These are phyloP conservation scores for Tulasnella sp. DNA, from an alignment of 768 basidiomycete species.

Conservation along the genomic window DNA sequence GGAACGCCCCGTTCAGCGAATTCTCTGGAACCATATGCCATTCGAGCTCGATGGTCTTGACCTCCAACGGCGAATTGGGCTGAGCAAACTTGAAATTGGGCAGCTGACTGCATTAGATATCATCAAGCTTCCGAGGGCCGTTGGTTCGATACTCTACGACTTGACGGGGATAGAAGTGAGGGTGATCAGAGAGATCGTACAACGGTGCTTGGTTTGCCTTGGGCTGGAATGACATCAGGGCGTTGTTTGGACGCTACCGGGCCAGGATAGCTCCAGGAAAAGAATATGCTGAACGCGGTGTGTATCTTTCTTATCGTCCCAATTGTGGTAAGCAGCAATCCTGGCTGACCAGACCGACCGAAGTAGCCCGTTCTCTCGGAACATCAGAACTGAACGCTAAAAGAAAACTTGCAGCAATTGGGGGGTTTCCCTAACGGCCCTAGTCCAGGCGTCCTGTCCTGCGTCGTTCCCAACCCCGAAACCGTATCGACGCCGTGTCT, in stretches of 20 bases:
- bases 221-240: constrained; percentile 69
- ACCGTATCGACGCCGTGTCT: constrained; percentile 34
- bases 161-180: constrained; percentile 54
- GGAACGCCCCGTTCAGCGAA: no score
- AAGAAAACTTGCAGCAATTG: constrained; percentile 63
- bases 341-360: background rate
- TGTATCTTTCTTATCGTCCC: constrained; percentile 37
- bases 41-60: no score
- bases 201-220: constrained; percentile 55
- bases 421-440: background rate
- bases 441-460: background rate
- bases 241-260: constrained; percentile 77
- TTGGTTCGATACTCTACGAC: background rate
- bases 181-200: constrained; percentile 84
- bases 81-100: no score
- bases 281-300: constrained; percentile 66
- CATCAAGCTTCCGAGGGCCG: background rate
- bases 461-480: constrained; percentile 37
- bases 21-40: no score
- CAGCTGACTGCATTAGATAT: no score
- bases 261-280: no score
- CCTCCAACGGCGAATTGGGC: no score
- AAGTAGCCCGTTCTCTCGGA: constrained; percentile 58
- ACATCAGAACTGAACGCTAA: constrained; percentile 60
- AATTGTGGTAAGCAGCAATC: constrained; percentile 12